Base-by-base conservation (phyloP, 306 rosid genomes). In the Calophaca sinica region DNA sequence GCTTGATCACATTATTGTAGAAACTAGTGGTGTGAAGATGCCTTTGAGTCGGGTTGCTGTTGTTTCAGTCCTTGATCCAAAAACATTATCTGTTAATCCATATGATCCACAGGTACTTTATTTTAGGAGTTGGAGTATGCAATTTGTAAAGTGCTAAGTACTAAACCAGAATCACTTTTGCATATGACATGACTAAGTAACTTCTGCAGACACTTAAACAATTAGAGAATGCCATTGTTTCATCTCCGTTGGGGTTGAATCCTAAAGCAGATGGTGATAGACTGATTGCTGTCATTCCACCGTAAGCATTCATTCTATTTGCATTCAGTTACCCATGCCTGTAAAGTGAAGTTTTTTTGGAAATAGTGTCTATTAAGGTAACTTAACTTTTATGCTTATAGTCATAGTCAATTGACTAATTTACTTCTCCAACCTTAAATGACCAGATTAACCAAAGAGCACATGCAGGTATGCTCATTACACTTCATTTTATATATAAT, bases 1-100 rank as follows among this genome's bases (percentile, higher is more conserved):
- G 96, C 96, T 94, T 81, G 97, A 94, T 79, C 99, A 94, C 72
- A 89, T 94, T 72, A 86, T 94, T 62, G 96, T 92, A 68, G 99
- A 94, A 74, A 82, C 82, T 71, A 79, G 90, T 36, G 96, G 90
- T 55, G 69, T 94, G 79, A 92, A 92, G 96, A 76, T 92, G 84
- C 91, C 96, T 10, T 78, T 94, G 87, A 85, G 65, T 81, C 93
- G 90, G 72, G 67, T 92, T 10, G 99, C 97, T 11, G 92, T 85
- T 71, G 99, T 94, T 77, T 92, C 97, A 1, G 99, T 90, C 62
- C 39, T 92, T 45, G 97, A 94, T 76, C 80, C 89, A 1, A 92
- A 92, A 73, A 94, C 96, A 26, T 80, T 94, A 51, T 94, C 99
- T 0, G 89, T 94, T 62, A 88, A 89, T 82, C 96, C 96, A 3